Percentiles rank a stretch among this genome's conserved stretches.
These are phyloP conservation scores for Coemansia erecta DNA, from an alignment of 192 early-diverging fungal genomes.

Conservation along the genomic window DNA sequence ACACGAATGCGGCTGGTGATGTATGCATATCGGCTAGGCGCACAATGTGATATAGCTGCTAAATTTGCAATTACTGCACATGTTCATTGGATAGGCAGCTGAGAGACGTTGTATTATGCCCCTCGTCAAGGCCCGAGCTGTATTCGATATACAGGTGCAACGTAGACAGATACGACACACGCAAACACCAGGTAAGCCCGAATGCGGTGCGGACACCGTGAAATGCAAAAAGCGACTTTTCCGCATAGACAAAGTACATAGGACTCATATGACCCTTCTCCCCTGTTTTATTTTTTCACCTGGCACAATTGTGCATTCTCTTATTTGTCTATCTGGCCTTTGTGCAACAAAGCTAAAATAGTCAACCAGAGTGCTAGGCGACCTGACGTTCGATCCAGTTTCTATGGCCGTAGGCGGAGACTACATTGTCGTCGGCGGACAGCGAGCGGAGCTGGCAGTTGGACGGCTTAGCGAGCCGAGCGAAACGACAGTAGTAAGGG, in stretches of 20 bases:
- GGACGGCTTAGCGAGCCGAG: slow-evolving; percentile 55
- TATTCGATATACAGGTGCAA: slow-evolving; percentile 65
- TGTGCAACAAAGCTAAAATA: slow-evolving; percentile 7
- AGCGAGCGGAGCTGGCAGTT: slow-evolving; percentile 75
- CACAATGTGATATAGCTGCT: neutral
- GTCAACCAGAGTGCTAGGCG: slow-evolving; percentile 63
- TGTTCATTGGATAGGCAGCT: slow-evolving; percentile 69
- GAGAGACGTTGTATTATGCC: slow-evolving; percentile 83
- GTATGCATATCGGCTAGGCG: neutral
- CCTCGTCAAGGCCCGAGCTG: slow-evolving; percentile 68
- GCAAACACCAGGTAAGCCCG: slow-evolving; percentile 38
- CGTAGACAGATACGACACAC: slow-evolving; percentile 56
- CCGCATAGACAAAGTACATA: neutral
- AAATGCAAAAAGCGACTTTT: neutral
- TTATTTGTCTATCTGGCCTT: neutral
- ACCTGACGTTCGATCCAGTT: slow-evolving; percentile 75
- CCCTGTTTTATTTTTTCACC: slow-evolving; percentile 22
- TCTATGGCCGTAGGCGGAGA: slow-evolving; percentile 74
- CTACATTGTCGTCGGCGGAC: slow-evolving; percentile 90
- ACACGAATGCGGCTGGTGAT: neutral
- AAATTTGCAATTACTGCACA: slow-evolving; percentile 7
- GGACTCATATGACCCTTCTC: neutral
- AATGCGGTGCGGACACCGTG: neutral
- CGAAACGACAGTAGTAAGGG: slow-evolving; percentile 21
- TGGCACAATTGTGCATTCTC: slow-evolving; percentile 1